Evolutionary conservation across 306 rosid genomes (phyloP).

Genomic region (Clitoria ternatea): DNA sequence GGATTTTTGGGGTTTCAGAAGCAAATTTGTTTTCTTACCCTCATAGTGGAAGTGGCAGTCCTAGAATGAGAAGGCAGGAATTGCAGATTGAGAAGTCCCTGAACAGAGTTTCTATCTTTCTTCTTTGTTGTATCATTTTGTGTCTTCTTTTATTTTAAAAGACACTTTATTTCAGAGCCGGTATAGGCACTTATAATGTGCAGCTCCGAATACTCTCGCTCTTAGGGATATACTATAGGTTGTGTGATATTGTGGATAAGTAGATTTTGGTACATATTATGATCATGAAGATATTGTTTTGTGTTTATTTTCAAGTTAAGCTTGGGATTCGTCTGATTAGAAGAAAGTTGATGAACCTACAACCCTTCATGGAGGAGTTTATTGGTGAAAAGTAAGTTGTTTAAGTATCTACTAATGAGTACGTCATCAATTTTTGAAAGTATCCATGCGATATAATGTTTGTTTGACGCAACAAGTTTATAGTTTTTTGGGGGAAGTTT

Average conservation of each 20-base stretch:
- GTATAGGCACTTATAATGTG: constrained; percentile 35
- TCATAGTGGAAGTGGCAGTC: constrained; percentile 37
- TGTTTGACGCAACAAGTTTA: too few relatives aligned
- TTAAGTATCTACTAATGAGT: too few relatives aligned
- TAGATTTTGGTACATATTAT: constrained; percentile 12
- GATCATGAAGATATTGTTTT: neutral
- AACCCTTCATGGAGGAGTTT: too few relatives aligned
- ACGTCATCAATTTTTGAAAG: too few relatives aligned
- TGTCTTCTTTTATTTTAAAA: constrained; percentile 86
- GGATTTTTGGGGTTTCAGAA: constrained; percentile 60
- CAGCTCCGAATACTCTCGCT: constrained; percentile 2
- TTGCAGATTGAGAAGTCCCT: constrained; percentile 74
- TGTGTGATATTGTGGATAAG: constrained; percentile 19
- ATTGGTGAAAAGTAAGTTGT: too few relatives aligned
- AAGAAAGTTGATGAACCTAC: too few relatives aligned
- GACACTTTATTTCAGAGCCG: constrained; percentile 10
- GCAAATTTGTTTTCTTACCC: constrained; percentile 46
- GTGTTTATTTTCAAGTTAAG: too few relatives aligned
- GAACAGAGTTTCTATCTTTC: constrained; percentile 64
- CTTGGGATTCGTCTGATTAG: too few relatives aligned
- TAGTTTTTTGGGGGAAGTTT: too few relatives aligned
- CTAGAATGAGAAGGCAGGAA: constrained; percentile 86
- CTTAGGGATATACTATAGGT: constrained; percentile 28
- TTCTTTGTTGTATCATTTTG: constrained; percentile 67
- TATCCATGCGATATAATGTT: too few relatives aligned